Conservation (phyloP, 768 basidiomycete genomes). For the Glaciozyma martinii region DNA sequence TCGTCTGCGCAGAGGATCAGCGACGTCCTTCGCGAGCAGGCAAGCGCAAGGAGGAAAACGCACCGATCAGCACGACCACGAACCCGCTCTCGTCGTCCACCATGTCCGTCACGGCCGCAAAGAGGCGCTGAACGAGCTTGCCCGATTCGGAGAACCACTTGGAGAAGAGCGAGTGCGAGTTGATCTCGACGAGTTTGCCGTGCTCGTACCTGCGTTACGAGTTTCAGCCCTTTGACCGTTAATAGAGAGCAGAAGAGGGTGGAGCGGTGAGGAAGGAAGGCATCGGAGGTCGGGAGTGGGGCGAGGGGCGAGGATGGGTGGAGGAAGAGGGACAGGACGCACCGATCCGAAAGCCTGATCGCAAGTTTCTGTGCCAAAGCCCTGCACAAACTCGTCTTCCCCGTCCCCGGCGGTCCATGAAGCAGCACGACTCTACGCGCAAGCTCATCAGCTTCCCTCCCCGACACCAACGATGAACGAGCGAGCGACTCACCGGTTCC, state of each 20-base stretch:
- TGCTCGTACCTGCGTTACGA: conserved; percentile 58
- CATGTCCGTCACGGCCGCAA: conserved; percentile 77
- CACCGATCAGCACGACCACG: conserved; percentile 88
- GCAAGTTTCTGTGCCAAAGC: conserved; percentile 92
- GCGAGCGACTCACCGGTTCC: conserved; percentile 62
- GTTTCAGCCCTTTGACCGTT: not conserved
- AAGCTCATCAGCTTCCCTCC: not conserved
- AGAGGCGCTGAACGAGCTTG: conserved; percentile 90
- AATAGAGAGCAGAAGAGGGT: not conserved
- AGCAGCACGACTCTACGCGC: conserved; percentile 61
- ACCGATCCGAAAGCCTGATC: conserved; percentile 79
- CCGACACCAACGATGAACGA: not conserved
- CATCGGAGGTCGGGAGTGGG: not conserved
- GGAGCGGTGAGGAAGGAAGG: not conserved
- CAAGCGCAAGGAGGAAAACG: not conserved
- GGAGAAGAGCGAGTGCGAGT: conserved; percentile 94
- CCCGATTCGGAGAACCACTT: conserved; percentile 99
- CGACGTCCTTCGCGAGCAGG: not conserved
- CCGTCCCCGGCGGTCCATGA: conserved; percentile 91
- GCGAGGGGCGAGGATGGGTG: no score
- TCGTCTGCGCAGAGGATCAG: conserved; percentile 55
- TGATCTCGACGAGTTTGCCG: conserved; percentile 87
- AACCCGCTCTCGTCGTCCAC: conserved; percentile 86
- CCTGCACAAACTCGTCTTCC: conserved; percentile 89
- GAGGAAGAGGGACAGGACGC: conserved; percentile 18